Percentiles rank a stretch among this genome's conserved stretches.
These are phyloP conservation scores for Cytospora mali DNA, from an alignment of 2,329 filamentous ascomycete species.

Conservation along the genomic window DNA sequence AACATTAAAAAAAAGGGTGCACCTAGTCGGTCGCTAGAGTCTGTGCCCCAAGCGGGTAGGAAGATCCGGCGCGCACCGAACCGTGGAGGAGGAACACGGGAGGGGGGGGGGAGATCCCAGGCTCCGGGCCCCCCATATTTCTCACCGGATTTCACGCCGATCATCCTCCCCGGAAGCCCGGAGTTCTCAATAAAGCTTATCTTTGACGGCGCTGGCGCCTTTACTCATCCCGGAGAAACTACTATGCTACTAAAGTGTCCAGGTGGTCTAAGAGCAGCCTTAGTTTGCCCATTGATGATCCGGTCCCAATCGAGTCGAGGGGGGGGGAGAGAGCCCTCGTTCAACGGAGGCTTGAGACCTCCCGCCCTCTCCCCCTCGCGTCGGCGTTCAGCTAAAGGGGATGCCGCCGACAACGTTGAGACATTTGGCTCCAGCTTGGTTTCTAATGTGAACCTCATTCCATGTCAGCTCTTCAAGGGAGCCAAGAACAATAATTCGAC, in stretches of 20 bases:
- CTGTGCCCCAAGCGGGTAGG: not conserved
- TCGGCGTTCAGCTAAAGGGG: constrained; percentile 5
- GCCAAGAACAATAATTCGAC: constrained; percentile 3
- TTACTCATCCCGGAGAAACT: not conserved
- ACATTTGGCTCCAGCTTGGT: constrained; percentile 9
- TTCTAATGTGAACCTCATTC: constrained; percentile 4
- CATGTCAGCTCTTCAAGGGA: constrained; percentile 15
- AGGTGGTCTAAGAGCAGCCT: too few relatives aligned
- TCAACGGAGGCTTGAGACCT: not conserved
- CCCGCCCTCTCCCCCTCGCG: too few relatives aligned
- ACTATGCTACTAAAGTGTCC: not conserved
- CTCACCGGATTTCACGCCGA: not conserved
- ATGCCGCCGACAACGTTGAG: constrained; percentile 5
- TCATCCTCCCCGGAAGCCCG: not conserved
- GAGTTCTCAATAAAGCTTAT: not conserved
- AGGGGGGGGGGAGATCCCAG: not conserved
- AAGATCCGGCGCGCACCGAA: not conserved
- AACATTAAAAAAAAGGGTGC: too few relatives aligned
- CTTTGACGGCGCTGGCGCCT: not conserved
- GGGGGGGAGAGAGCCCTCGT: too few relatives aligned
- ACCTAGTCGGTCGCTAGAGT: not conserved
- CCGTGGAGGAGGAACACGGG: not conserved
- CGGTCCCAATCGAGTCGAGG: constrained; percentile 16
- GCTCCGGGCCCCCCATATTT: not conserved
- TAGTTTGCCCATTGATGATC: constrained; percentile 4